phyloP scores from a whole-genome alignment of 2,329 filamentous ascomycete genomes.

The Tolypocladium cylindrosporum region DNA sequence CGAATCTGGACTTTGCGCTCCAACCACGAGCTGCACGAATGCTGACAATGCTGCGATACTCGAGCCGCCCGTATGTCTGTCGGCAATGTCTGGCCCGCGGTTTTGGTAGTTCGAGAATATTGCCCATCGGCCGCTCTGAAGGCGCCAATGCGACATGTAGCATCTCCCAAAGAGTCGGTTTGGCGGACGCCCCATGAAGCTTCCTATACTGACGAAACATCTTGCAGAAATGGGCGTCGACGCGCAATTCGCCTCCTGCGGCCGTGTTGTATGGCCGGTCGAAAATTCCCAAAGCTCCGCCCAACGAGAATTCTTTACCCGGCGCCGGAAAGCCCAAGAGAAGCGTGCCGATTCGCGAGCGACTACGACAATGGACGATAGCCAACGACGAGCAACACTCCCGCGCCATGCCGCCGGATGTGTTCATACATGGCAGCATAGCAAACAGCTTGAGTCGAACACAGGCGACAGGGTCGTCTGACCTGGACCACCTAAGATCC shows the following conservation, averaged over 20 bases:
- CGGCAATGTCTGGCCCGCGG: conserved; percentile 18
- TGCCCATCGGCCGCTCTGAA: neutral
- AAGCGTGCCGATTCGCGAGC: conserved; percentile 25
- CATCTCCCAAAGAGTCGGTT: neutral
- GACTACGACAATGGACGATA: conserved; percentile 30
- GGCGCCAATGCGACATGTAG: neutral
- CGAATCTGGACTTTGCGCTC: neutral
- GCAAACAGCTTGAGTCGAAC: conserved; percentile 21
- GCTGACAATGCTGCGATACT: conserved; percentile 18
- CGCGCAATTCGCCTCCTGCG: neutral
- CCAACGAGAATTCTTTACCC: neutral
- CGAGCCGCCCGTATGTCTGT: conserved; percentile 20
- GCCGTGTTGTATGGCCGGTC: conserved; percentile 1
- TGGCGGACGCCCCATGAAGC: no score
- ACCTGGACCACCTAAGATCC: conserved; percentile 18
- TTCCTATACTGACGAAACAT: neutral
- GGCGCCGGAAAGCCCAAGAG: neutral
- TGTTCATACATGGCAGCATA: conserved; percentile 14
- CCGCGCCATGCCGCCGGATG: conserved; percentile 12
- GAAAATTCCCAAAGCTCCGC: conserved; percentile 1
- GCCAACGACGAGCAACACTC: conserved; percentile 20
- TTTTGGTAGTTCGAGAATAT: neutral
- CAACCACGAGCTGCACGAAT: neutral
- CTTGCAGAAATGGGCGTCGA: conserved; percentile 8
- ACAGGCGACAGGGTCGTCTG: conserved; percentile 21